A percentile compares a stretch with the other conserved stretches of the same genome.
phyloP scores from a whole-genome alignment of 352 stramenopile genomes.

The Phytopythium litorale region DNA sequence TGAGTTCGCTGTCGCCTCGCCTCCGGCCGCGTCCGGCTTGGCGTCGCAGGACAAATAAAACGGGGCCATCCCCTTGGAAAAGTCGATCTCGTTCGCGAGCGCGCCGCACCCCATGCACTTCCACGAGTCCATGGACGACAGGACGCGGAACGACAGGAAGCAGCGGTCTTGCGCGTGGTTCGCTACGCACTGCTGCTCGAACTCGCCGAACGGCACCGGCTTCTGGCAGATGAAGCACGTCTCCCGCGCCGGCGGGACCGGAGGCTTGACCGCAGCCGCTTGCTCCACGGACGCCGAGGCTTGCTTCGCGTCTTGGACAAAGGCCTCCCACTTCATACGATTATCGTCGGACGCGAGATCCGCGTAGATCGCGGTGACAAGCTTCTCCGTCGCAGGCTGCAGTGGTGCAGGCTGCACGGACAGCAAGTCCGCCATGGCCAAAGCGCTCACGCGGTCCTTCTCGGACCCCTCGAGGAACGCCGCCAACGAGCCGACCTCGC shows the following conservation, averaged over 20 bases:
- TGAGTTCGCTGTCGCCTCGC: neutral
- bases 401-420: slow-evolving; percentile 47
- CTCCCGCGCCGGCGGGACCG: slow-evolving; percentile 43
- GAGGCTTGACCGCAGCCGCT: slow-evolving; percentile 2
- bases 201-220: slow-evolving; percentile 53
- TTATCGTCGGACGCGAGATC: slow-evolving; percentile 46
- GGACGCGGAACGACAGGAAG: slow-evolving; percentile 69
- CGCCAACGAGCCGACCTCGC: slow-evolving; percentile 10
- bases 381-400: slow-evolving; percentile 19
- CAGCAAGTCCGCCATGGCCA: slow-evolving; percentile 80
- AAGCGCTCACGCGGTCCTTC: slow-evolving; percentile 45
- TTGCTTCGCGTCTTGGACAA: slow-evolving; percentile 27
- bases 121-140: slow-evolving; percentile 68
- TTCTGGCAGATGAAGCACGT: slow-evolving; percentile 70
- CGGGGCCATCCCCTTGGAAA: slow-evolving; percentile 26
- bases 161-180: slow-evolving; percentile 70
- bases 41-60: slow-evolving; percentile 69
- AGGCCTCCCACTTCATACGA: slow-evolving; percentile 31
- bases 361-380: slow-evolving; percentile 62
- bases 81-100: slow-evolving; percentile 53
- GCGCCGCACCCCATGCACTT: slow-evolving; percentile 80
- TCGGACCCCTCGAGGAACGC: slow-evolving; percentile 22
- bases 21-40: slow-evolving; percentile 7
- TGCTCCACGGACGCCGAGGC: neutral
- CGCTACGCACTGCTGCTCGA: slow-evolving; percentile 52